phyloP scores from a whole-genome alignment of 331 rosid species.

The Phaseolus coccineus region DNA sequence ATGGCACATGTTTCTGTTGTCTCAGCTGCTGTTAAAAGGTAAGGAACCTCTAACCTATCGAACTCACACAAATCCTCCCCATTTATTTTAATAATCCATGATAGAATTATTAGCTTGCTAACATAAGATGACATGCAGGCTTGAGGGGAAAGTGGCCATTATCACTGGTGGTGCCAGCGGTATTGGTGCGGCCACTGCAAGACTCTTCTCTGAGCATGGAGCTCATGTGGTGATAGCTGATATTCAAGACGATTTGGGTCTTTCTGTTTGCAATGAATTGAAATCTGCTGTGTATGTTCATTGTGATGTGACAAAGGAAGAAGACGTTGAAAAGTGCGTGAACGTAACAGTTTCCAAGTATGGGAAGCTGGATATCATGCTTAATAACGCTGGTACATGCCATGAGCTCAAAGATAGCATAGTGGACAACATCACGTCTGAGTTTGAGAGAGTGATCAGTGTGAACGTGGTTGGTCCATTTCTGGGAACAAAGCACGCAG shows the following conservation, averaged over 20 bases:
- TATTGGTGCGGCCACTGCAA: constrained; percentile 52
- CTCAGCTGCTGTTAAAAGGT: too few relatives aligned
- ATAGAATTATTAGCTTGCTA: too few relatives aligned
- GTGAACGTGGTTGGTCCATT: constrained; percentile 55
- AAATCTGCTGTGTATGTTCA: constrained; percentile 46
- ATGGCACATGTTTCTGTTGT: too few relatives aligned
- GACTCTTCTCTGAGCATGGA: constrained; percentile 54
- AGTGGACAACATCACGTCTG: constrained; percentile 12
- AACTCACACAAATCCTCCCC: too few relatives aligned
- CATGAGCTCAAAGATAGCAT: constrained; percentile 36
- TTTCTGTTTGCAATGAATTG: constrained; percentile 38
- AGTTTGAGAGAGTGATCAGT: constrained; percentile 51
- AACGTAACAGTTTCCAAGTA: constrained; percentile 45
- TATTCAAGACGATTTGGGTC: constrained; percentile 50
- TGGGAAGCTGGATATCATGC: constrained; percentile 70
- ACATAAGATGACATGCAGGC: neutral
- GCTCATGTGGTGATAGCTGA: constrained; percentile 55
- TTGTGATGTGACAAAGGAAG: constrained; percentile 57
- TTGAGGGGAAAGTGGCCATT: constrained; percentile 48
- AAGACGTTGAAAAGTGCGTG: constrained; percentile 50
- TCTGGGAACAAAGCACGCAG: constrained; percentile 63
- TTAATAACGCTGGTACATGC: constrained; percentile 55
- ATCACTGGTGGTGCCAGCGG: constrained; percentile 66
- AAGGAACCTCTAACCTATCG: too few relatives aligned
- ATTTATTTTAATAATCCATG: too few relatives aligned